A percentile compares a stretch with the other conserved stretches of the same genome.
Evolutionary conservation across 83 land plant species (phyloP).

Genomic region (Diphasiastrum complanatum): DNA sequence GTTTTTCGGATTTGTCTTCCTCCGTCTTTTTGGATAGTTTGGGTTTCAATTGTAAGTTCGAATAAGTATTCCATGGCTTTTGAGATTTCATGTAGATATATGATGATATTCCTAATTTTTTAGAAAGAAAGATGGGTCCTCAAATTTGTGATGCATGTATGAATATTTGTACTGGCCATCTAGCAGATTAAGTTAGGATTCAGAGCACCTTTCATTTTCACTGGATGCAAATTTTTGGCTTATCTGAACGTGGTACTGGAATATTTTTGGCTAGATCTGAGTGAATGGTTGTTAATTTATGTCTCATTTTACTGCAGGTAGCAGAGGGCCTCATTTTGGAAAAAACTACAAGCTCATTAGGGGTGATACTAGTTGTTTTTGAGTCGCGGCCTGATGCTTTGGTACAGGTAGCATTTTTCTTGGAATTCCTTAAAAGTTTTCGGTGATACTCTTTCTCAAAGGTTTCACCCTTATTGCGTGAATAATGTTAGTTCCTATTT

Average conservation of each 20-base stretch:
- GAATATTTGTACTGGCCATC: no score
- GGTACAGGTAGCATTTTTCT: conserved; percentile 53
- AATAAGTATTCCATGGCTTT: no score
- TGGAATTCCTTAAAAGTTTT: background rate
- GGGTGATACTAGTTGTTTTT: conserved; percentile 86
- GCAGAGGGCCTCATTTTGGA: conserved; percentile 87
- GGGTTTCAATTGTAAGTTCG: no score
- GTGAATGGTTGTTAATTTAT: background rate
- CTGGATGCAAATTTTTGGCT: no score
- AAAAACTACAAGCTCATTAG: conserved; percentile 76
- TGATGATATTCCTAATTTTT: no score
- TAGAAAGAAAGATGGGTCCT: no score
- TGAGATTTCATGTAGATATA: no score
- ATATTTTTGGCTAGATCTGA: background rate
- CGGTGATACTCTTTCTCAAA: background rate
- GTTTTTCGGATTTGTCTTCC: background rate
- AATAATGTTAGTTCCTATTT: background rate
- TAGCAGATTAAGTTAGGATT: no score
- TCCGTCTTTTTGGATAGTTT: background rate
- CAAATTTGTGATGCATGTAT: no score
- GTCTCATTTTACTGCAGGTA: conserved; percentile 36
- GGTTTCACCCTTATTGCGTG: background rate
- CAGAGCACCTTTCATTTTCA: no score
- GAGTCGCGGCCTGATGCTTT: conserved; percentile 99
- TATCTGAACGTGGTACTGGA: background rate